These are phyloP conservation scores for Sindora glabra DNA, from an alignment of 306 rosid species.

Conservation along the genomic window DNA sequence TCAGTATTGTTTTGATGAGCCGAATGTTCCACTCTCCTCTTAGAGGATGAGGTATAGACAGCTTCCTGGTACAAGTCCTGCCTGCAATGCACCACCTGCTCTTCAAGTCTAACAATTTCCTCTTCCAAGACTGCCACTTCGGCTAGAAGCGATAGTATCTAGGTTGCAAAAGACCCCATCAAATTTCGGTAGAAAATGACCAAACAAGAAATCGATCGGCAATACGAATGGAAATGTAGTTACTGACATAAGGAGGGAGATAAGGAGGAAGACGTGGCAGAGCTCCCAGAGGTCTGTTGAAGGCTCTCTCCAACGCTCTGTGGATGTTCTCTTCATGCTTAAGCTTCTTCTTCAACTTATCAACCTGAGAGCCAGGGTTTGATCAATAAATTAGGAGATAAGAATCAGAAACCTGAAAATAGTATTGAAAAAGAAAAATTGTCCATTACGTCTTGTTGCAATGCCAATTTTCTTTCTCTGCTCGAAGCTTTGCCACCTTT, in stretches of 20 bases:
- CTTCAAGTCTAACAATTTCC: conserved; percentile 89
- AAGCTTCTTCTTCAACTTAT: conserved; percentile 91
- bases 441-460: conserved; percentile 73
- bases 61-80: conserved; percentile 79
- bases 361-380: conserved; percentile 45
- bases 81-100: conserved; percentile 67
- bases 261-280: conserved; percentile 94
- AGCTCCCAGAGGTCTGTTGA: conserved; percentile 83
- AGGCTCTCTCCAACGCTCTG: conserved; percentile 86
- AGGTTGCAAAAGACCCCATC: neutral
- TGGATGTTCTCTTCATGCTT: conserved; percentile 74
- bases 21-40: conserved; percentile 39
- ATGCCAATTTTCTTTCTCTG: conserved; percentile 54
- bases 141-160: conserved; percentile 83
- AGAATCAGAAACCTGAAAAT: neutral
- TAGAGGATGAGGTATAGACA: conserved; percentile 59
- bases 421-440: neutral
- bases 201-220: neutral
- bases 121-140: conserved; percentile 97
- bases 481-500: conserved; percentile 31
- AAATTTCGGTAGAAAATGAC: conserved; percentile 7
- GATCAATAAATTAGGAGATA: neutral
- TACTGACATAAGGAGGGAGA: conserved; percentile 74
- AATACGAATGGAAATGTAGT: neutral
- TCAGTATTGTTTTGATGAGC: conserved; percentile 14